Percentiles rank a stretch among this genome's conserved stretches.
Conservation (phyloP, 306 rosid species). For the Elaeagnus macrophylla region DNA sequence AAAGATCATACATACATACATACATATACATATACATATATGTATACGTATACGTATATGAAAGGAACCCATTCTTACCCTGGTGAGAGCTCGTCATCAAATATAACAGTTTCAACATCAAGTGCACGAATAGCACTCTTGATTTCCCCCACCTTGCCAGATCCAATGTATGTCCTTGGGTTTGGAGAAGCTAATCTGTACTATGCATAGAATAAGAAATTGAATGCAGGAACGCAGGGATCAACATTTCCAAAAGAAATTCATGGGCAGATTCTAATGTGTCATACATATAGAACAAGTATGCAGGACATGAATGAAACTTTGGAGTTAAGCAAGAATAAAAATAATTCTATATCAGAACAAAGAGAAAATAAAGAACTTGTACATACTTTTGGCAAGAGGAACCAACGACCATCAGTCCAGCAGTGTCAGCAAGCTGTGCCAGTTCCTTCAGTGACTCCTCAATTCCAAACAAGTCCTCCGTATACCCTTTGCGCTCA, state of each 20-base stretch:
- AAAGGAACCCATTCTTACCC: constrained; percentile 39
- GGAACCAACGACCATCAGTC: constrained; percentile 74
- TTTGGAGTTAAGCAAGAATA: no score
- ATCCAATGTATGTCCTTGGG: constrained; percentile 91
- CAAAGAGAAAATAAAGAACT: not conserved
- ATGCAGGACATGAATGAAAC: no score
- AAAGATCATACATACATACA: no score
- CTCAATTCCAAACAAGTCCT: constrained; percentile 50
- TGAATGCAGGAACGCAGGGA: not conserved
- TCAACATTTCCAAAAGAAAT: not conserved
- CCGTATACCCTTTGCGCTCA: constrained; percentile 49
- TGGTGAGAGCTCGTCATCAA: constrained; percentile 92
- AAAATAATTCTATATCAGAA: no score
- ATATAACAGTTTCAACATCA: constrained; percentile 76
- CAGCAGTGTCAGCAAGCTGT: constrained; percentile 95
- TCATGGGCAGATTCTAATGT: no score
- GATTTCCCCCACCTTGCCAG: constrained; percentile 90
- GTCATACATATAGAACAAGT: no score
- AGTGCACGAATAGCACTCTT: constrained; percentile 74
- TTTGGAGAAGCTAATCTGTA: constrained; percentile 73
- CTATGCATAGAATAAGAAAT: constrained; percentile 14
- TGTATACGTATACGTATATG: not conserved
- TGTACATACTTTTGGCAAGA: constrained; percentile 59
- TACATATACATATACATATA: not conserved
- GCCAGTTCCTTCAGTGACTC: constrained; percentile 71